Evolutionary conservation across 2,329 filamentous ascomycete species (phyloP), one percentile per base, ranked within the genome.

Genomic region (Helotiales sp.): DNA sequence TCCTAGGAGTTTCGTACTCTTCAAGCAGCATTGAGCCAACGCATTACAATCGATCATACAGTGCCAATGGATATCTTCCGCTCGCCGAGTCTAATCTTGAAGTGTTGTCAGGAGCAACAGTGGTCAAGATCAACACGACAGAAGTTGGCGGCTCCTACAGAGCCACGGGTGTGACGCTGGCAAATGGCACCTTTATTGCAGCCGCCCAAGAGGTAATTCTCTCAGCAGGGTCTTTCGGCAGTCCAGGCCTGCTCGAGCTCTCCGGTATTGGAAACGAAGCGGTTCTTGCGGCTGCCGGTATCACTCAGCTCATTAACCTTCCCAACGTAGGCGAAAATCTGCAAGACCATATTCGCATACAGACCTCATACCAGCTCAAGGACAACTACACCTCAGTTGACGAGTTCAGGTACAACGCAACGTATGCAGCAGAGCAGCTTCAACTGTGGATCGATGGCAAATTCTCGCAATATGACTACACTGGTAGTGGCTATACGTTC

Each of bases 21-120:
- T 74, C 81, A 9, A 79, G 74, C 60, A 80, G 76, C 56, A 75
- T 84, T 34, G 73, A 79, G 44, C 73, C 75, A 9, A 73, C 71
- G 4, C 74, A 76, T 38, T 81, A 78, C 61, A 76, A 71, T 19
- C 73, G 81, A 31, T 81, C 78, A 2, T 83, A 81, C 66, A 72
- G 73, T 24, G 77, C 74, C 42, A 82, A 81, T 66, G 73, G 73
- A 2, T 82, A 81, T 57, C 68, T 77, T 0, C 50, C 64, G 8
- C 50, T 59, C 19, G 63, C 62, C 1, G 59, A 59, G 10, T 36
- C 57, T 2, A 96, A 96, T 76, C 75, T 96, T 71, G 91, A 89
- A 38, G 80, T 96, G 58, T 78, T 96, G 59, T 93, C 90, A 69
- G 87, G 93, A 69, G 88, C 90, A 13, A 93, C 90, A 83, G 91